These are phyloP conservation scores for Metschnikowia gruessii DNA, from an alignment of 805 yeast species.

Conservation along the genomic window DNA sequence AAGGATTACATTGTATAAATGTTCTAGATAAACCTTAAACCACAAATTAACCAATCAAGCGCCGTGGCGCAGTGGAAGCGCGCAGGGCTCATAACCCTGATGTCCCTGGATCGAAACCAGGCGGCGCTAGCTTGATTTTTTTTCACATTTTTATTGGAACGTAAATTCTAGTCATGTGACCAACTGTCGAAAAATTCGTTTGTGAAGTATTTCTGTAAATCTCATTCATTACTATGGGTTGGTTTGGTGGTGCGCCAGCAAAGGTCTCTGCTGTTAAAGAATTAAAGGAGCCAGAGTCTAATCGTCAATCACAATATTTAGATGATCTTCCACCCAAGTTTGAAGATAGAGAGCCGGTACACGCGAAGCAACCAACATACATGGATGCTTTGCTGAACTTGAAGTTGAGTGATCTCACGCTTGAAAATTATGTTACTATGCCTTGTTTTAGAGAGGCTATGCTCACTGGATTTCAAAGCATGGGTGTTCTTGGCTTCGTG, in stretches of 20 bases:
- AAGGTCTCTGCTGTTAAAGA: slow-evolving; percentile 37
- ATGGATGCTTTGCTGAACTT: slow-evolving; percentile 45
- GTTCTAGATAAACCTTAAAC: no score
- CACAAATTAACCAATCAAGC: slow-evolving; percentile 43
- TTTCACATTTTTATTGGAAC: slow-evolving; percentile 24
- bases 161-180: slow-evolving; percentile 8
- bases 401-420: slow-evolving; percentile 48
- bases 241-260: slow-evolving; percentile 41
- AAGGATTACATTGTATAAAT: no score
- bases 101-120: slow-evolving; percentile 96
- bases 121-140: slow-evolving; percentile 87
- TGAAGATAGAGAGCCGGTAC: slow-evolving; percentile 31
- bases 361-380: slow-evolving; percentile 15
- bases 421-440: slow-evolving; percentile 50
- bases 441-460: slow-evolving; percentile 84
- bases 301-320: slow-evolving; percentile 31
- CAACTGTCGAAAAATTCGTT: neutral
- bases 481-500: slow-evolving; percentile 67
- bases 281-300: slow-evolving; percentile 18
- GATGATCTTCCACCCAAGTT: slow-evolving; percentile 56
- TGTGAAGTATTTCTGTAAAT: neutral
- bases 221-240: slow-evolving; percentile 31
- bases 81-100: slow-evolving; percentile 99
- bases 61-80: slow-evolving; percentile 99
- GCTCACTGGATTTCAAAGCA: slow-evolving; percentile 66